Percentiles rank a stretch among this genome's conserved stretches.
phyloP scores from a whole-genome alignment of 345 rosid genomes.

The Eucalyptus fibrosa region DNA sequence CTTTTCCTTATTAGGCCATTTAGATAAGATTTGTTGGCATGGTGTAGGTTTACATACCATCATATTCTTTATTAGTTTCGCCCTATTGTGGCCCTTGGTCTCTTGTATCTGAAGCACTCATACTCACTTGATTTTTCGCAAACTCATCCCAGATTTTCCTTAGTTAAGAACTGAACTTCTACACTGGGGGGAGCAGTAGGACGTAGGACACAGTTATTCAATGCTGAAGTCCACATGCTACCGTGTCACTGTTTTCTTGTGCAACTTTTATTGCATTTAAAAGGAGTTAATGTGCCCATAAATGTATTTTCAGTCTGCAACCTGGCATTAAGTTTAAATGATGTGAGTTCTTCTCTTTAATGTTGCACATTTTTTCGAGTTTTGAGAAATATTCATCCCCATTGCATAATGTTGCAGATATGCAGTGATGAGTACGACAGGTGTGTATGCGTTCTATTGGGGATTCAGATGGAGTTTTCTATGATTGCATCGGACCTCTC shows the following conservation, averaged over 20 bases:
- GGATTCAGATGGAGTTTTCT: constrained; percentile 78
- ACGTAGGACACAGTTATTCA: background rate
- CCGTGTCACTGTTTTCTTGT: background rate
- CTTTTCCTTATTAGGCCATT: background rate
- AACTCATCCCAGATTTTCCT: background rate
- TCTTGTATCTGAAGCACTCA: background rate
- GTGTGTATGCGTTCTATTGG: constrained; percentile 61
- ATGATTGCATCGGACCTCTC: constrained; percentile 68
- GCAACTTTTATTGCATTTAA: background rate
- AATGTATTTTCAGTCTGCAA: background rate
- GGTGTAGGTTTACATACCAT: background rate
- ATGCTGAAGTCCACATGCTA: background rate
- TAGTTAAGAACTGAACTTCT: background rate
- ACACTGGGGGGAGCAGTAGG: background rate
- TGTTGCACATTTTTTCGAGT: too few relatives aligned
- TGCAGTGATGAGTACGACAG: constrained; percentile 87
- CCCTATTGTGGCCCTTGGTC: background rate
- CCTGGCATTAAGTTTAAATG: background rate
- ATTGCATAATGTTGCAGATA: constrained; percentile 31
- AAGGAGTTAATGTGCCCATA: background rate
- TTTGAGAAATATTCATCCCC: background rate
- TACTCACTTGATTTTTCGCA: background rate
- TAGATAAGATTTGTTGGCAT: background rate
- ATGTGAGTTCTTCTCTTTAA: background rate
- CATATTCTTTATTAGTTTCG: background rate